Base-by-base conservation (phyloP, 1,284 basidiomycete genomes). In the Leucoagaricus sp. region DNA sequence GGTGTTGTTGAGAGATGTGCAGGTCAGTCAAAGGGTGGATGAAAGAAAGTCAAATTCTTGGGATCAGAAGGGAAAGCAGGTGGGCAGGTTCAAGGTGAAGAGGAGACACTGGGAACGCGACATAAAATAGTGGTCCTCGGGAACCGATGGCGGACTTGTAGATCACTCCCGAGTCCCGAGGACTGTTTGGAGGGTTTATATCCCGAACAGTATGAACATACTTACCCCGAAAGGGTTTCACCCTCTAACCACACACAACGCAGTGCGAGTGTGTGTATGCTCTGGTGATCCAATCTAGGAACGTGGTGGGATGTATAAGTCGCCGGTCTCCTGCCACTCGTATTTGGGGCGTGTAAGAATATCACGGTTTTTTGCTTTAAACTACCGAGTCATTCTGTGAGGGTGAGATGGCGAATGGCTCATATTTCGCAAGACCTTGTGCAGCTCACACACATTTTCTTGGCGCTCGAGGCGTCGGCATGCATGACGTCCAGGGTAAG, bases 201-300 rank as follows among this genome's bases (percentile, higher is more conserved):
- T 9, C 17, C 48, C 48, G 48, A 33, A 38, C 21, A 36, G 19
- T 13, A 13, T 34, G 48, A 31, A 42, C 5, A 67, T n/a, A n/a
- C n/a, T n/a, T n/a, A 69, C 63, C 65, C 54, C 47, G 65, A 68
- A 31, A 56, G 55, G 17, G 66, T 58, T 36, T 58, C 56, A 33
- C 36, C 44, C 23, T 51, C 44, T n/a, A 38, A 38, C n/a, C n/a
- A n/a, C n/a, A n/a, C n/a, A n/a, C n/a, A n/a, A n/a, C n/a, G n/a
- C n/a, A n/a, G n/a, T n/a, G n/a, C n/a, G n/a, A 48, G 31, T 33
- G 31, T 33, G 31, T 33, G 7, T n/a, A 33, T 33, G 31, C 36
- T 4, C 7, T 8, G 40, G 44, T 31, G 44, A 49, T 53, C 50
- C 25, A 47, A 49, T 58, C 56, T 53, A 52, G 56, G 46, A 53